Conservation (phyloP, 352 stramenopile genomes). For the Phytophthora hibernalis region DNA sequence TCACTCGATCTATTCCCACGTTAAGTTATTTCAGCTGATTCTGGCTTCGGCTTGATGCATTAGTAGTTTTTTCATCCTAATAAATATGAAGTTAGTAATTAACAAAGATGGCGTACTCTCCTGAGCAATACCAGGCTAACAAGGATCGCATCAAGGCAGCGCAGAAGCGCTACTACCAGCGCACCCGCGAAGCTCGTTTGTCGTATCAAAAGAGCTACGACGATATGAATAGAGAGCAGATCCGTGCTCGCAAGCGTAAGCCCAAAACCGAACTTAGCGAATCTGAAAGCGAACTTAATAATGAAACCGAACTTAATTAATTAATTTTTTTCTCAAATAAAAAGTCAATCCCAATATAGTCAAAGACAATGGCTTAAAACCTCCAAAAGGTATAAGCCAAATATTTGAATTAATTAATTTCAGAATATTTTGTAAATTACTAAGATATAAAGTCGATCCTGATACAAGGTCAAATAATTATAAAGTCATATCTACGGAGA, state of each 20-base stretch:
- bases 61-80: too few species aligned
- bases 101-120: too few species aligned
- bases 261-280: too few species aligned
- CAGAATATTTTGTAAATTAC: constrained; percentile 16
- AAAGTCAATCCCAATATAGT: constrained; percentile 14
- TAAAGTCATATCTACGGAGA: constrained; percentile 35
- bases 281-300: neutral
- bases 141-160: neutral
- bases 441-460: constrained; percentile 10
- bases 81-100: too few species aligned
- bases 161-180: constrained; percentile 7
- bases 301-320: constrained; percentile 23
- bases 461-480: constrained; percentile 21
- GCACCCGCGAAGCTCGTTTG: too few species aligned
- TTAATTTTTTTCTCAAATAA: constrained; percentile 15
- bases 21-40: too few species aligned
- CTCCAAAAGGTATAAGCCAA: constrained; percentile 16
- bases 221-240: constrained; percentile 15
- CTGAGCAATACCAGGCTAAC: too few species aligned
- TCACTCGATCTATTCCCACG: too few species aligned
- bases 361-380: constrained; percentile 21
- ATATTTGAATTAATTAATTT: constrained; percentile 23
- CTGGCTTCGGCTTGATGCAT: too few species aligned
- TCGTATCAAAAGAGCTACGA: constrained; percentile 1
- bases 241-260: constrained; percentile 13